phyloP scores from a whole-genome alignment of 1,284 basidiomycete genomes.

The Rhodotorula sp. region DNA sequence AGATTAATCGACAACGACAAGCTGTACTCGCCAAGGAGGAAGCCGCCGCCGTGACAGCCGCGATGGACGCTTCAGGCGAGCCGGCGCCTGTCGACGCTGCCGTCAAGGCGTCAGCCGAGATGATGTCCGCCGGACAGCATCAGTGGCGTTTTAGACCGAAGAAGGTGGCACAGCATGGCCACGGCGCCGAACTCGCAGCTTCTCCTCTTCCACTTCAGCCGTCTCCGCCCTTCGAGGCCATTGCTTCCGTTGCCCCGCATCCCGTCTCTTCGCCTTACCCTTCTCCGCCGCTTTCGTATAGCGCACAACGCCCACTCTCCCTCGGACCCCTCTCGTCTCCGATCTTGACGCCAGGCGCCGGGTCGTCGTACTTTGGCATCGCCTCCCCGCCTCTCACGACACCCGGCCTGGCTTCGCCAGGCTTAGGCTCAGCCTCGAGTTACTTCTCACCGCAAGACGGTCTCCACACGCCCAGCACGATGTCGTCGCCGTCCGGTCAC shows the following conservation, averaged over 20 bases:
- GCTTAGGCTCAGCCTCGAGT: constrained; percentile 9
- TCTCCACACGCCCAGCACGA: background rate
- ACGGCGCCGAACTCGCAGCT: background rate
- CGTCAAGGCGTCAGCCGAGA: background rate
- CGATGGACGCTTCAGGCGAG: background rate
- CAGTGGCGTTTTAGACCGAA: constrained; percentile 12
- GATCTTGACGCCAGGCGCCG: background rate
- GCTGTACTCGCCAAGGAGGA: constrained; percentile 4
- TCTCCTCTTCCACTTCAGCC: background rate
- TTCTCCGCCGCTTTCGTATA: background rate
- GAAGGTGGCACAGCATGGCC: no score
- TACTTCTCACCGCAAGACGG: constrained; percentile 8
- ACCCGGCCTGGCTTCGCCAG: constrained; percentile 1
- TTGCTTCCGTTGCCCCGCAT: background rate
- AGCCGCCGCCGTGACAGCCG: background rate
- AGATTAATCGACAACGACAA: constrained; percentile 35
- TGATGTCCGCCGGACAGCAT: constrained; percentile 2
- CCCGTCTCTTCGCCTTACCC: background rate
- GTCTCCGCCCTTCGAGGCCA: background rate
- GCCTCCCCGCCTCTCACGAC: background rate
- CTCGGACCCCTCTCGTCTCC: background rate
- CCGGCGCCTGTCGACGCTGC: no score
- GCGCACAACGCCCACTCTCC: background rate
- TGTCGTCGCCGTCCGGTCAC: constrained; percentile 9
- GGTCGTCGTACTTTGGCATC: background rate